Evolutionary conservation across 2,329 filamentous ascomycete species (phyloP).

Genomic region (Paramyrothecium roridum): DNA sequence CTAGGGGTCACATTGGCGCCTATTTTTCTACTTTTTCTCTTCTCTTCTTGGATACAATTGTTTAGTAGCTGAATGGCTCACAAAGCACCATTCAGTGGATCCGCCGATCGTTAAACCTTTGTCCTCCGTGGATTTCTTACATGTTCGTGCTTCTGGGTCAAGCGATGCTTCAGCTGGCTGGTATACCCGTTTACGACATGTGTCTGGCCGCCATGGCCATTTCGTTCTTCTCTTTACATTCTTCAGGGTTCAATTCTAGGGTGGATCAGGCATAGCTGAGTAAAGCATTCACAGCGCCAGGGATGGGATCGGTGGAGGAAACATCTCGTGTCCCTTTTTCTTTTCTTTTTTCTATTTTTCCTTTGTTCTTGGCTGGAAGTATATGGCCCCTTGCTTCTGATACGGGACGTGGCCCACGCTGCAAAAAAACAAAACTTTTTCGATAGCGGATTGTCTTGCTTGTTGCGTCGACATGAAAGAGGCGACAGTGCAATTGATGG

Average conservation of each 20-base stretch:
- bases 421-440: too few species aligned
- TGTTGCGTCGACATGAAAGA: neutral
- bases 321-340: neutral
- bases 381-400: neutral
- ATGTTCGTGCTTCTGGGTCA: conserved; percentile 5
- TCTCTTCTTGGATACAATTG: conserved; percentile 19
- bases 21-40: neutral
- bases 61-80: conserved; percentile 23
- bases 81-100: conserved; percentile 17
- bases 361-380: too few species aligned
- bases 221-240: neutral
- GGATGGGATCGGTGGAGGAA: neutral
- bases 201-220: neutral
- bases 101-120: conserved; percentile 17
- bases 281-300: neutral
- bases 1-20: neutral
- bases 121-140: conserved; percentile 6
- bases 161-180: neutral
- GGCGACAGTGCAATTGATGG: neutral
- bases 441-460: too few species aligned
- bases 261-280: neutral
- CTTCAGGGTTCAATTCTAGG: neutral
- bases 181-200: neutral
- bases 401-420: neutral
- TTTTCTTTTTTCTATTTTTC: too few species aligned